Evolutionary conservation across 148 eudicot species (phyloP).

Genomic region (Nepenthes mirabilis): DNA sequence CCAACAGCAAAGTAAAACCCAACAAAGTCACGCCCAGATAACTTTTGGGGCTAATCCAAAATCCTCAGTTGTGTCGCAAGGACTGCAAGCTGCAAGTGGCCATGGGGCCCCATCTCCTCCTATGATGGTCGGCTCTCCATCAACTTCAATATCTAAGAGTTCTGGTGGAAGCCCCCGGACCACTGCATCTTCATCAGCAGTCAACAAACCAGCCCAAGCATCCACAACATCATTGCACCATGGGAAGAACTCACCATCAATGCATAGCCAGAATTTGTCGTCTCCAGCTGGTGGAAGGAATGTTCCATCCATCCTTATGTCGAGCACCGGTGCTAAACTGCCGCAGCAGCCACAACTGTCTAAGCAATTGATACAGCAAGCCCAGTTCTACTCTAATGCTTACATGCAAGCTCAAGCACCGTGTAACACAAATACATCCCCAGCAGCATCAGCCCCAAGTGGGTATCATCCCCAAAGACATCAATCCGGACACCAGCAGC

Average conservation of each 20-base stretch:
- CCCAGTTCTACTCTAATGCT: slow-evolving; percentile 40
- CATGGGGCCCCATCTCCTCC: slow-evolving; percentile 54
- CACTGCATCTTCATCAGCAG: slow-evolving; percentile 27
- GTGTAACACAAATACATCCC: slow-evolving; percentile 15
- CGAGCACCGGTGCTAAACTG: slow-evolving; percentile 14
- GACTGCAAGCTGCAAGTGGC: slow-evolving; percentile 26
- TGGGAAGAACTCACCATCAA: slow-evolving; percentile 34
- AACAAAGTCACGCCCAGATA: slow-evolving; percentile 63
- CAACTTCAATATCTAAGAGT: slow-evolving; percentile 65
- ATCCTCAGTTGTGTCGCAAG: slow-evolving; percentile 36
- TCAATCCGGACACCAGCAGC: slow-evolving; percentile 43
- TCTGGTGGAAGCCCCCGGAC: slow-evolving; percentile 78
- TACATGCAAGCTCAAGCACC: slow-evolving; percentile 36
- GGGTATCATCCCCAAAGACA: slow-evolving; percentile 58
- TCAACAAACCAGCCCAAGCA: slow-evolving; percentile 38
- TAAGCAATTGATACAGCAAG: slow-evolving; percentile 37
- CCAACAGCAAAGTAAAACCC: slow-evolving; percentile 46
- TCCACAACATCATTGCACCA: slow-evolving; percentile 44
- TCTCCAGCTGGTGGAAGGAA: slow-evolving; percentile 19
- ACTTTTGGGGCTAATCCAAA: slow-evolving; percentile 57
- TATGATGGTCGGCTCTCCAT: slow-evolving; percentile 73
- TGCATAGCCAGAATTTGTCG: slow-evolving; percentile 34
- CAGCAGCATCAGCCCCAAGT: slow-evolving; percentile 21
- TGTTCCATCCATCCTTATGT: slow-evolving; percentile 42
- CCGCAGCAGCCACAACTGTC: slow-evolving; percentile 43